phyloP scores from a whole-genome alignment of 75 land plant species.

The Sequoiadendron giganteum region DNA sequence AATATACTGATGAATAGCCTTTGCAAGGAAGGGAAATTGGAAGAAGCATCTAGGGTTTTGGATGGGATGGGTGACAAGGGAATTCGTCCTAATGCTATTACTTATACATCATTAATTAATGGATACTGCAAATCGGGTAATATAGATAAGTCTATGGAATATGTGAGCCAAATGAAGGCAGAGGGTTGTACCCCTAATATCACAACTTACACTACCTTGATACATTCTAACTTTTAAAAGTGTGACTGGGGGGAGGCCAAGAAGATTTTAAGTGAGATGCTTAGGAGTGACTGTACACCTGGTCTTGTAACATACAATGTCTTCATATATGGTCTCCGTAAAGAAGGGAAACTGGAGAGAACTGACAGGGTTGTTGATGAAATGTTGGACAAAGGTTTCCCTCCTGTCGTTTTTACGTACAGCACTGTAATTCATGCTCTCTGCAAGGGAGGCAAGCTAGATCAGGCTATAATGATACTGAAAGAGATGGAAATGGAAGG shows the following conservation, averaged over 20 bases:
- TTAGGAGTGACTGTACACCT: slow-evolving; percentile 16
- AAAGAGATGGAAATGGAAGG: slow-evolving; percentile 30
- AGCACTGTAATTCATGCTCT: slow-evolving; percentile 50
- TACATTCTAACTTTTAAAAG: slow-evolving; percentile 49
- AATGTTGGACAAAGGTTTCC: slow-evolving; percentile 29
- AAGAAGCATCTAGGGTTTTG: slow-evolving; percentile 32
- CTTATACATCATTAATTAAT: slow-evolving; percentile 60
- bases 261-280: slow-evolving; percentile 31
- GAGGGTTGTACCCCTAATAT: slow-evolving; percentile 55
- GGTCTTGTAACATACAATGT: slow-evolving; percentile 41
- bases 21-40: slow-evolving; percentile 30
- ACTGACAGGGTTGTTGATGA: slow-evolving; percentile 38
- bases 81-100: slow-evolving; percentile 49
- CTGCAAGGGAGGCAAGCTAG: slow-evolving; percentile 33
- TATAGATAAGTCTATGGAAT: slow-evolving; percentile 35
- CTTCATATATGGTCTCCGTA: slow-evolving; percentile 32
- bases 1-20: slow-evolving; percentile 38
- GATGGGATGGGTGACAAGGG: slow-evolving; percentile 33
- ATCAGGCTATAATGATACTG: slow-evolving; percentile 35
- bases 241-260: slow-evolving; percentile 27
- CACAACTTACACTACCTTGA: slow-evolving; percentile 62
- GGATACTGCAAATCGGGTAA: slow-evolving; percentile 50
- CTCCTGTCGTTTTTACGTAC: slow-evolving; percentile 42
- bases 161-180: slow-evolving; percentile 56
- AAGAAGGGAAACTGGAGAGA: slow-evolving; percentile 14